phyloP scores from a whole-genome alignment of 2,329 filamentous ascomycete genomes.

The Fusarium mundagurra region DNA sequence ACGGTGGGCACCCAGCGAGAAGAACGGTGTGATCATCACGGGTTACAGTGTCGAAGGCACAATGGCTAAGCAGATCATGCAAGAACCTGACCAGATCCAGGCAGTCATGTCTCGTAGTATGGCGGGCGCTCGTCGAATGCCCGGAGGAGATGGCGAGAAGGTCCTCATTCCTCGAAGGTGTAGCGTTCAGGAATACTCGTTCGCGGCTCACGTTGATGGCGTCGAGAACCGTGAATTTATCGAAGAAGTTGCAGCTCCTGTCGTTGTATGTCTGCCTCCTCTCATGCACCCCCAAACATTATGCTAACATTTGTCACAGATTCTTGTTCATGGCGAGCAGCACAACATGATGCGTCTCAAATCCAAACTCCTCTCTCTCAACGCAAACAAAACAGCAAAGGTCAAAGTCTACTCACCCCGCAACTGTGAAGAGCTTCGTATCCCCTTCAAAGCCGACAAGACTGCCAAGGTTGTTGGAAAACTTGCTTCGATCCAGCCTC shows the following conservation, averaged over 20 bases:
- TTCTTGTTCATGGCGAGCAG: constrained; percentile 95
- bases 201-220: constrained; percentile 96
- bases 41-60: constrained; percentile 98
- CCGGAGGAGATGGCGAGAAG: constrained; percentile 80
- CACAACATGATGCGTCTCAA: constrained; percentile 98
- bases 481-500: constrained; percentile 82
- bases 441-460: constrained; percentile 96
- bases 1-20: constrained; percentile 93
- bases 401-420: constrained; percentile 93
- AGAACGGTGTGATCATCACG: constrained; percentile 98
- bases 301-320: constrained; percentile 60
- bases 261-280: constrained; percentile 75
- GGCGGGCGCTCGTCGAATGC: constrained; percentile 68
- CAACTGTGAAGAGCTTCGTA: constrained; percentile 94
- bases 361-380: constrained; percentile 92
- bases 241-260: constrained; percentile 89
- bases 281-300: not conserved
- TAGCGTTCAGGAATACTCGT: constrained; percentile 93
- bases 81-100: constrained; percentile 93
- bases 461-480: constrained; percentile 95
- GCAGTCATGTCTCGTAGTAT: constrained; percentile 86
- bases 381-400: constrained; percentile 80
- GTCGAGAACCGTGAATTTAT: constrained; percentile 97
- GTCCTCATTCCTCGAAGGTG: constrained; percentile 92
- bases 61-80: constrained; percentile 95